A percentile compares a stretch with the other conserved stretches of the same genome.
These are phyloP conservation scores for Opeltia flavorubescens DNA, from an alignment of 495 filamentous ascomycete species.

Conservation along the genomic window DNA sequence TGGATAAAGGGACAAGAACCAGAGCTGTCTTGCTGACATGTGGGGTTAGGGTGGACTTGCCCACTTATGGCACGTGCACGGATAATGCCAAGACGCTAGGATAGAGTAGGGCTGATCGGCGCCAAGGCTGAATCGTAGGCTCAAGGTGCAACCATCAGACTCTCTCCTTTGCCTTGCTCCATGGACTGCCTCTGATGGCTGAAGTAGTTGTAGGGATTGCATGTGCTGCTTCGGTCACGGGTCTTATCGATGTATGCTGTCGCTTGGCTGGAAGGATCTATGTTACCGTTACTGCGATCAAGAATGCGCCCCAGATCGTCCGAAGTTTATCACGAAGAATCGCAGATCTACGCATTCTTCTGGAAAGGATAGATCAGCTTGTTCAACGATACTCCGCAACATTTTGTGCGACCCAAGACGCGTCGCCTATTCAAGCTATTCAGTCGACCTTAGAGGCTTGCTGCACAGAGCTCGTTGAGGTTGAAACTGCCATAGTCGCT, in stretches of 20 bases:
- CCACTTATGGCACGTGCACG: too few relatives aligned
- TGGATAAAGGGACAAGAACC: too few relatives aligned
- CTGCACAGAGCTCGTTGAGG: not conserved
- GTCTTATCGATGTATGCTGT: conserved; percentile 1
- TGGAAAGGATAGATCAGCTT: not conserved
- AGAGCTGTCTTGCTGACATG: too few relatives aligned
- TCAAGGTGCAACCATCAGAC: too few relatives aligned
- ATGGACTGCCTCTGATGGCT: too few relatives aligned
- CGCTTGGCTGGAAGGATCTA: not conserved
- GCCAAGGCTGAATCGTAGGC: too few relatives aligned
- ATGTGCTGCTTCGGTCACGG: not conserved
- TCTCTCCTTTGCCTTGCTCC: too few relatives aligned
- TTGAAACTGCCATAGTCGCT: not conserved
- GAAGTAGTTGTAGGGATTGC: not conserved
- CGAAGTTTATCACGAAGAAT: not conserved
- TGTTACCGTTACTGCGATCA: not conserved
- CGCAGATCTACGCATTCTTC: not conserved
- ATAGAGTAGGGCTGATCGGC: too few relatives aligned
- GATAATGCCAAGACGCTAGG: too few relatives aligned
- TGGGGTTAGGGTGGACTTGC: too few relatives aligned
- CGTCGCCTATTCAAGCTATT: not conserved
- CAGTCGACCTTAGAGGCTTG: not conserved
- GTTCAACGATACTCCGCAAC: not conserved
- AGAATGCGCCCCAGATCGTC: not conserved
- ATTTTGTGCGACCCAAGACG: not conserved